Base-by-base conservation (phyloP, 2,329 filamentous ascomycete genomes). In the Claviceps fusiformis region DNA sequence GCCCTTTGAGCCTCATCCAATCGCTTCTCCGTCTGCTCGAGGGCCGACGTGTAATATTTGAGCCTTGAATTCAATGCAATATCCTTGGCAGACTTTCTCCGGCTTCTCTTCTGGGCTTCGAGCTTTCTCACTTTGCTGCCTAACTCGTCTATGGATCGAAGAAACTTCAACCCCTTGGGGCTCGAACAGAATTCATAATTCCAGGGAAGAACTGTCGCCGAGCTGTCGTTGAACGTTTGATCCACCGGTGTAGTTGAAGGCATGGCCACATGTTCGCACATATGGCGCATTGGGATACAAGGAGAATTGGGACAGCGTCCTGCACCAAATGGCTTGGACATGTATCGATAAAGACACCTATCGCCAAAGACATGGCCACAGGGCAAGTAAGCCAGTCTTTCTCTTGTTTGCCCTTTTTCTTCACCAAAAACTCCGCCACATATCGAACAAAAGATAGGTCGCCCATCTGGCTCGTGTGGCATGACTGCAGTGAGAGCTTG, bases 331-430 rank as follows among this genome's bases (percentile, higher is more conserved):
- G 27, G 15, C 11, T 31, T 11, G 1, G 27, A 5, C 24, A 60
- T 52, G 55, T 54, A 59, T 24, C 41, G 43, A 13, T 52, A 59
- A 27, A 65, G 50, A 29, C 65, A 67, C 4, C 46, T 8, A 27
- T 61, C 56, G 9, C 63, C 63, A 50, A 64, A 64, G 15, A 17
- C 19, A 51, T 67, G 64, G 13, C 65, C 63, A 47, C 64, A 67
- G 6, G 62, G 62, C 17, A 67, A 59, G 48, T 59, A 64, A 2
- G 54, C 56, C 24, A 51, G 53, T 10, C 17, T 29, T 46, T 67
- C 64, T 10, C 37, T 44, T 19, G 6, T 35, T 13, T 49, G 44
- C 10, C 3, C 9, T 29, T 27, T 15, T 15, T 52, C 53, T 4
- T 15, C 27, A 1, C 54, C 56, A 41, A 59, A 35, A 7, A 35